Percentiles rank a stretch among this genome's conserved stretches.
Evolutionary conservation across 2,329 filamentous ascomycete species (phyloP).

Genomic region (Hortaea werneckii): DNA sequence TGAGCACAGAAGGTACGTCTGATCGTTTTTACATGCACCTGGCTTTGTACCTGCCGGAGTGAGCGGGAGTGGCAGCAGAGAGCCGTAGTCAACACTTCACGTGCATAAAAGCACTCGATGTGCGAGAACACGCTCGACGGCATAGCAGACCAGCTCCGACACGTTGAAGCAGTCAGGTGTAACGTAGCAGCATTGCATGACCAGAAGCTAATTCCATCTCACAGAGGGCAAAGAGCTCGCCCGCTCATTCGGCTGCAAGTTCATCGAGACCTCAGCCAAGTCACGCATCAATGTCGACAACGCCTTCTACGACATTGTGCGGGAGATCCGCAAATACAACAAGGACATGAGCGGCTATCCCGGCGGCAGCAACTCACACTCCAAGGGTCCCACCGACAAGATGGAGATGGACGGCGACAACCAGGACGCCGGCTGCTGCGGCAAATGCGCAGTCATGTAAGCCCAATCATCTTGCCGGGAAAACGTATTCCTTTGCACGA

Average conservation of each 20-base stretch:
- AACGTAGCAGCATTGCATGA: no score
- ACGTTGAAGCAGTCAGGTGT: no score
- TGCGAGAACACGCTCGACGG: no score
- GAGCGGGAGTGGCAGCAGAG: no score
- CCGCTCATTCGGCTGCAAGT: slow-evolving; percentile 85
- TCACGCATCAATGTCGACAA: slow-evolving; percentile 97
- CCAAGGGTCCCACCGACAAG: slow-evolving; percentile 43
- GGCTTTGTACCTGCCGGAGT: no score
- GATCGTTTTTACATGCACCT: no score
- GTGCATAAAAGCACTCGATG: no score
- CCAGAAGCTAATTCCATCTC: background rate
- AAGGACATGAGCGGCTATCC: slow-evolving; percentile 91
- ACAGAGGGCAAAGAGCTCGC: slow-evolving; percentile 85
- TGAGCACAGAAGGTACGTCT: slow-evolving; percentile 75
- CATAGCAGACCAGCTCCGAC: no score
- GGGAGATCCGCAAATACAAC: slow-evolving; percentile 97
- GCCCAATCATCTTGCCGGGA: background rate
- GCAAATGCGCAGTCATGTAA: slow-evolving; percentile 83
- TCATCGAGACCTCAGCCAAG: slow-evolving; percentile 98
- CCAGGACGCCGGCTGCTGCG: slow-evolving; percentile 63
- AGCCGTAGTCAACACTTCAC: no score
- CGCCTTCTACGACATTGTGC: slow-evolving; percentile 96
- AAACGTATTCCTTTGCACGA: no score
- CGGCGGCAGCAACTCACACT: slow-evolving; percentile 48
- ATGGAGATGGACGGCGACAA: slow-evolving; percentile 69